Percentiles rank a stretch among this genome's conserved stretches.
These are phyloP conservation scores for Rubia tinctorum DNA, from an alignment of 305 asterid genomes.

Conservation along the genomic window DNA sequence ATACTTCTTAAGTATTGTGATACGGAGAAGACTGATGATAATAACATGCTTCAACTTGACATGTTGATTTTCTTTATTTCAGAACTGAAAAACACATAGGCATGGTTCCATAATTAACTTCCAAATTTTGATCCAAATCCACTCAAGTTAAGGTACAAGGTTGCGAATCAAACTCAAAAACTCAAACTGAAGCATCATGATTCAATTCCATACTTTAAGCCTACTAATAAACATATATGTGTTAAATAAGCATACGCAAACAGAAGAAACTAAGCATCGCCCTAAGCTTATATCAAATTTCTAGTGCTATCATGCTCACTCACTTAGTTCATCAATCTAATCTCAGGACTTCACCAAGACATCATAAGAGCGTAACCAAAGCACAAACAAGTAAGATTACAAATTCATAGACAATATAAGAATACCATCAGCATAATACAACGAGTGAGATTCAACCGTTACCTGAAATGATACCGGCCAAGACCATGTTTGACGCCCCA, in stretches of 20 bases:
- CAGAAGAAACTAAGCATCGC: background rate
- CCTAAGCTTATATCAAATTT: no score
- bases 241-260: background rate
- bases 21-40: background rate
- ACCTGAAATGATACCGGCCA: conserved; percentile 51
- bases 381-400: background rate
- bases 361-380: background rate
- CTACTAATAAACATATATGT: background rate
- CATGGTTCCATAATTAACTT: background rate
- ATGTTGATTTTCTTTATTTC: background rate
- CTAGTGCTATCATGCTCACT: background rate
- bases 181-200: background rate
- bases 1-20: background rate
- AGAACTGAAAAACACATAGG: background rate
- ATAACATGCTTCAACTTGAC: background rate
- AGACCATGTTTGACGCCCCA: conserved; percentile 54
- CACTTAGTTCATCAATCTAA: background rate
- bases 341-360: background rate
- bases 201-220: background rate
- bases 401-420: background rate
- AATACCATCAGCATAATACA: background rate
- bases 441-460: background rate
- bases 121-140: background rate
- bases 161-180: background rate
- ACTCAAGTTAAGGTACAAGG: background rate